These are phyloP conservation scores for Leccinum boreale DNA, from an alignment of 768 basidiomycete species.

Conservation along the genomic window DNA sequence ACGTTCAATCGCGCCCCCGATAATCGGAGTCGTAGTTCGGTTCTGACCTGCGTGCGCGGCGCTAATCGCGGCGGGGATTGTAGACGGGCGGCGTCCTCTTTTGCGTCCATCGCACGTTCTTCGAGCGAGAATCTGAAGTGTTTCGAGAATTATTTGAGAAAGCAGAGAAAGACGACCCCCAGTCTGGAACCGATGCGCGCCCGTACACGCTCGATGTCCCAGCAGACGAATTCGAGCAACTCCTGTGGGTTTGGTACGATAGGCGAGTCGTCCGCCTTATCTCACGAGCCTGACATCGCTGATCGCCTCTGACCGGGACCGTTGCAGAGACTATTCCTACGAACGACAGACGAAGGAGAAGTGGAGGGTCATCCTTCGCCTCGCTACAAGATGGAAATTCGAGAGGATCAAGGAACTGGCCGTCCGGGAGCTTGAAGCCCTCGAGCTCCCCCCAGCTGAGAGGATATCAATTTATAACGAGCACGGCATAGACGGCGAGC, in stretches of 20 bases:
- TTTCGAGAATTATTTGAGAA: conserved; percentile 38
- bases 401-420: conserved; percentile 48
- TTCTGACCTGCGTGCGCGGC: conserved; percentile 1
- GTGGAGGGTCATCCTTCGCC: conserved; percentile 54
- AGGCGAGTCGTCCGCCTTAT: conserved; percentile 30
- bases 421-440: conserved; percentile 51
- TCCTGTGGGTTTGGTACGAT: conserved; percentile 62
- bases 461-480: conserved; percentile 57
- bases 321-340: conserved; percentile 48
- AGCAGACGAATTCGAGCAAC: conserved; percentile 44
- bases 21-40: not conserved
- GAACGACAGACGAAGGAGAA: conserved; percentile 46
- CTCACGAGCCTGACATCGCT: not conserved
- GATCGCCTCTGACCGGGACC: not conserved
- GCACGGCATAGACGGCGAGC: conserved; percentile 45
- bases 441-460: conserved; percentile 44
- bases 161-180: conserved; percentile 29
- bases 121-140: conserved; percentile 50
- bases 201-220: conserved; percentile 45
- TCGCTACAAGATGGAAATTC: conserved; percentile 57
- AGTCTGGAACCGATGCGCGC: conserved; percentile 32
- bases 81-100: conserved; percentile 53
- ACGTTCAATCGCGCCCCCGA: conserved; percentile 1
- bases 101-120: conserved; percentile 54
- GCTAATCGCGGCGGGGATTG: not conserved